Evolutionary conservation across 768 basidiomycete species (phyloP).

Genomic region (Lactarius vividus): DNA sequence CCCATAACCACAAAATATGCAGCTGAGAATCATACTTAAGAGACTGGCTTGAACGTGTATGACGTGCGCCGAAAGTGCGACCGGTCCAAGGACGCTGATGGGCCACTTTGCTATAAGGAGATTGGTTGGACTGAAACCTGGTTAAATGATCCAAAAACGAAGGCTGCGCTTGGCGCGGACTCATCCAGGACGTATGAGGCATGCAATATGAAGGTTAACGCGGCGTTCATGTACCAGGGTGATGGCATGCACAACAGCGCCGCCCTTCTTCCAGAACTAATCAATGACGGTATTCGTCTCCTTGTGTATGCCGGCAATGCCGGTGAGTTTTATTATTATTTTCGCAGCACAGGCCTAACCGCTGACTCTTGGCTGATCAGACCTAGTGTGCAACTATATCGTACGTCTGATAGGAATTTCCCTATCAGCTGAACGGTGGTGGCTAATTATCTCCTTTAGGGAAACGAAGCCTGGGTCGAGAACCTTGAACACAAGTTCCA

Average conservation of each 20-base stretch:
- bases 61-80: constrained; percentile 82
- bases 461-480: constrained; percentile 76
- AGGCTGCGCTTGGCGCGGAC: constrained; percentile 73
- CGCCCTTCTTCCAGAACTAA: constrained; percentile 69
- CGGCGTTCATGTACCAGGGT: constrained; percentile 75
- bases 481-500: constrained; percentile 60
- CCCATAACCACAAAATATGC: neutral
- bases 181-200: constrained; percentile 55
- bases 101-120: constrained; percentile 68
- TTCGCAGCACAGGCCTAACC: neutral
- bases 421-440: neutral
- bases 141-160: constrained; percentile 76
- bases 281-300: constrained; percentile 79
- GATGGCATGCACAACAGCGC: constrained; percentile 87
- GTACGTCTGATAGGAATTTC: constrained; percentile 32
- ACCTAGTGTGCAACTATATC: constrained; percentile 88
- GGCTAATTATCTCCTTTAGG: constrained; percentile 38
- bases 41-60: constrained; percentile 81
- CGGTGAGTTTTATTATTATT: constrained; percentile 36
- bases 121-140: constrained; percentile 89
- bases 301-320: constrained; percentile 90
- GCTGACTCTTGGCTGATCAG: constrained; percentile 6
- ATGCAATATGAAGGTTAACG: constrained; percentile 82
- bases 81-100: constrained; percentile 54
- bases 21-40: constrained; percentile 34